Conservation (phyloP, 176 grass and related monocot genomes). For the Canna indica region DNA sequence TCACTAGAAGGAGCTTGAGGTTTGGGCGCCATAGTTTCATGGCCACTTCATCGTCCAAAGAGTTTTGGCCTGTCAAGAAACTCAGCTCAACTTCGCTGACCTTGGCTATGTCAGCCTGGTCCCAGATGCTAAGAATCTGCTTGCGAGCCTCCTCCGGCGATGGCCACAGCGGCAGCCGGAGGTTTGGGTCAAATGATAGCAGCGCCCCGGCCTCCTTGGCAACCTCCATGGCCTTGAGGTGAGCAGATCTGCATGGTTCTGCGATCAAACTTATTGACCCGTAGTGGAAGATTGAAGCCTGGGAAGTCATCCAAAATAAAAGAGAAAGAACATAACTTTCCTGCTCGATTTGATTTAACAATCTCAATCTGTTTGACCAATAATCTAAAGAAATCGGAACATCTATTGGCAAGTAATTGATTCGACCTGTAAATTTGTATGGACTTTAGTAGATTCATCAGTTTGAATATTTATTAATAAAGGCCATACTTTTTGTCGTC, state of each 20-base stretch:
- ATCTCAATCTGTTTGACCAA: neutral
- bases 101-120: slow-evolving; percentile 9
- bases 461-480: too few species aligned
- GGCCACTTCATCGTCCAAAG: slow-evolving; percentile 6
- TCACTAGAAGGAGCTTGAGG: slow-evolving; percentile 1
- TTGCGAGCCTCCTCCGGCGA: slow-evolving; percentile 3
- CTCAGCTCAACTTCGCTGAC: slow-evolving; percentile 6
- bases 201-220: neutral
- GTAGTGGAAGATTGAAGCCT: slow-evolving; percentile 9
- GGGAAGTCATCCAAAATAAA: neutral
- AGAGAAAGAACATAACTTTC: neutral
- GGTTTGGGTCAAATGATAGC: slow-evolving; percentile 5
- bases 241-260: slow-evolving; percentile 11
- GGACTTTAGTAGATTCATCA: too few species aligned
- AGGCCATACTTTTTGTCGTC: too few species aligned
- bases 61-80: slow-evolving; percentile 3
- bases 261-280: slow-evolving; percentile 11
- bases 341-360: neutral
- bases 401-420: neutral
- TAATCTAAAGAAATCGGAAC: neutral
- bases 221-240: neutral
- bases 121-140: slow-evolving; percentile 9
- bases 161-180: slow-evolving; percentile 10
- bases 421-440: too few species aligned
- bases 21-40: slow-evolving; percentile 5